Percentiles rank a stretch among this genome's conserved stretches.
These are phyloP conservation scores for Glycine tomentella DNA, from an alignment of 306 rosid species.

Conservation along the genomic window DNA sequence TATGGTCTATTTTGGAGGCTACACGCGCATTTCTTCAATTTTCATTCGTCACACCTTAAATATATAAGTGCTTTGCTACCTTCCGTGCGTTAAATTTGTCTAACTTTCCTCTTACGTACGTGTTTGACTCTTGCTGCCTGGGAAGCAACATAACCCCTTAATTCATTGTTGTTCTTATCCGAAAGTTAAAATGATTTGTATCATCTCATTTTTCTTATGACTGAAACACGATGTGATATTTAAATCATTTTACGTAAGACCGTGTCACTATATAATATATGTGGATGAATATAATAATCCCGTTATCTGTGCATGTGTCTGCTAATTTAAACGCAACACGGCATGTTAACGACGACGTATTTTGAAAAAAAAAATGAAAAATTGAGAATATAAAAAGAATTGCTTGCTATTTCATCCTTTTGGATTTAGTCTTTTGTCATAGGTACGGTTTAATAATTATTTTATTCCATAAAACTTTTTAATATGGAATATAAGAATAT, in stretches of 20 bases:
- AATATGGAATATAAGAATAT: no score
- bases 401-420: no score
- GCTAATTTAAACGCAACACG: neutral
- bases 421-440: no score
- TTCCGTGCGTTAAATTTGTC: neutral
- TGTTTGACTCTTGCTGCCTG: neutral
- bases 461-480: no score
- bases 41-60: neutral
- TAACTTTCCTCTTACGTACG: neutral
- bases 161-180: neutral
- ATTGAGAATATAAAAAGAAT: neutral
- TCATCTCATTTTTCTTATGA: neutral
- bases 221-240: neutral
- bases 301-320: neutral
- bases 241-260: no score
- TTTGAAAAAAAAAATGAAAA: no score
- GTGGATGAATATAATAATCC: neutral
- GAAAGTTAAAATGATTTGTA: neutral
- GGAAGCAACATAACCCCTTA: neutral
- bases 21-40: neutral
- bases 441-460: no score
- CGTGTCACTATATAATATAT: neutral
- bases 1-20: conserved; percentile 7
- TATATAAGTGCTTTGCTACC: neutral
- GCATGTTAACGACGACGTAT: neutral